Evolutionary conservation across 129 eudicot genomes (phyloP).

Genomic region (Scalesia atractyloides): DNA sequence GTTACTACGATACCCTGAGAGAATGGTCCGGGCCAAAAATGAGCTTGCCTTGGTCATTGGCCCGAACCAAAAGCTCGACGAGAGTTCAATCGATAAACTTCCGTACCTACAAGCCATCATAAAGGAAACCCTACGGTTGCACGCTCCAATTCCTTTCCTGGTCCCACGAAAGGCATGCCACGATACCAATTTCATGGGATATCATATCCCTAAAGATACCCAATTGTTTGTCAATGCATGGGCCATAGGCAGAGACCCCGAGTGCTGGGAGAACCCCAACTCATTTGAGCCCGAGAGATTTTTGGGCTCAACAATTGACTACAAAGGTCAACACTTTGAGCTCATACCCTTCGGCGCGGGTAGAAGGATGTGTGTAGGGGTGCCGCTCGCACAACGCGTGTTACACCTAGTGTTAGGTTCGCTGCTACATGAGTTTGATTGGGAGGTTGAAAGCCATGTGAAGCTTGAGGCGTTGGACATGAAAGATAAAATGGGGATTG

Average conservation of each 20-base stretch:
- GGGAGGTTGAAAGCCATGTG: constrained; percentile 44
- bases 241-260: constrained; percentile 53
- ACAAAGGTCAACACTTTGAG: constrained; percentile 43
- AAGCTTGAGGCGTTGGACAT: constrained; percentile 40
- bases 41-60: constrained; percentile 31
- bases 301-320: constrained; percentile 40
- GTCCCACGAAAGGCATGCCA: constrained; percentile 42
- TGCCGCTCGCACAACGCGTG: constrained; percentile 51
- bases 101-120: constrained; percentile 42
- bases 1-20: constrained; percentile 27
- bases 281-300: constrained; percentile 50
- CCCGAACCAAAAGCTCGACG: constrained; percentile 30
- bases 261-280: constrained; percentile 36
- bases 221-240: constrained; percentile 41
- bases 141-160: constrained; percentile 41
- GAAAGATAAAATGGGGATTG: constrained; percentile 51
- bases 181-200: constrained; percentile 40
- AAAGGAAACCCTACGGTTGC: constrained; percentile 43
- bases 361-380: constrained; percentile 41
- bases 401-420: constrained; percentile 50
- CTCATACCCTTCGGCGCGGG: constrained; percentile 45
- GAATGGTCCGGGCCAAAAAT: constrained; percentile 20
- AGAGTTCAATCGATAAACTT: constrained; percentile 33
- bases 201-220: constrained; percentile 37
- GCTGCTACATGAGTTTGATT: constrained; percentile 52